Evolutionary conservation across 2,329 filamentous ascomycete genomes (phyloP).

Genomic region (Coniochaeta sp.): DNA sequence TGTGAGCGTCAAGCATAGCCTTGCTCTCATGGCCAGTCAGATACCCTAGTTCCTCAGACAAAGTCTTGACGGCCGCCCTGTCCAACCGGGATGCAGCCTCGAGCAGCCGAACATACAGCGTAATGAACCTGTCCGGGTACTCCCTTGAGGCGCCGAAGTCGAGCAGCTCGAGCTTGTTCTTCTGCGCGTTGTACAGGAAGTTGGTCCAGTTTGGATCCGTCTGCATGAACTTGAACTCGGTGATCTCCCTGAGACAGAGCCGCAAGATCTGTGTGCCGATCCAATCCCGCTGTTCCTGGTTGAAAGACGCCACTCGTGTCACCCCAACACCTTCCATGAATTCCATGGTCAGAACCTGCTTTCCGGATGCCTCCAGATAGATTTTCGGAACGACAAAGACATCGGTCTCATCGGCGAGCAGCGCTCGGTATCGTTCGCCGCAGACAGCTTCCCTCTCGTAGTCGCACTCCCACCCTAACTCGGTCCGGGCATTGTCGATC

Average conservation of each 20-base stretch:
- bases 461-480: conserved; percentile 96
- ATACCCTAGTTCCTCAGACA: conserved; percentile 78
- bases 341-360: conserved; percentile 87
- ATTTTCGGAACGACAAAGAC: conserved; percentile 76
- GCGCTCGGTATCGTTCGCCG: conserved; percentile 64
- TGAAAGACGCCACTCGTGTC: conserved; percentile 68
- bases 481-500: conserved; percentile 86
- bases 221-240: conserved; percentile 96
- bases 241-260: conserved; percentile 86
- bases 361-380: conserved; percentile 70
- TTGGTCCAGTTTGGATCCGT: conserved; percentile 99
- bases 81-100: conserved; percentile 71
- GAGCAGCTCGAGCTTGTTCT: conserved; percentile 73
- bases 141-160: conserved; percentile 93
- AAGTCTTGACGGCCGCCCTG: conserved; percentile 49
- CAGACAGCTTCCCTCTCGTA: conserved; percentile 84
- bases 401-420: conserved; percentile 65
- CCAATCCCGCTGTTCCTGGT: conserved; percentile 84
- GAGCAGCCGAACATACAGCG: conserved; percentile 71
- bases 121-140: conserved; percentile 73
- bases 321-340: conserved; percentile 82
- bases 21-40: conserved; percentile 83
- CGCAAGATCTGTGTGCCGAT: conserved; percentile 91
- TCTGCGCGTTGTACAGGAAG: conserved; percentile 77
- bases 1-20: conserved; percentile 83